A percentile compares a stretch with the other conserved stretches of the same genome.
phyloP scores from a whole-genome alignment of 331 rosid species.

The Ulmus americana region DNA sequence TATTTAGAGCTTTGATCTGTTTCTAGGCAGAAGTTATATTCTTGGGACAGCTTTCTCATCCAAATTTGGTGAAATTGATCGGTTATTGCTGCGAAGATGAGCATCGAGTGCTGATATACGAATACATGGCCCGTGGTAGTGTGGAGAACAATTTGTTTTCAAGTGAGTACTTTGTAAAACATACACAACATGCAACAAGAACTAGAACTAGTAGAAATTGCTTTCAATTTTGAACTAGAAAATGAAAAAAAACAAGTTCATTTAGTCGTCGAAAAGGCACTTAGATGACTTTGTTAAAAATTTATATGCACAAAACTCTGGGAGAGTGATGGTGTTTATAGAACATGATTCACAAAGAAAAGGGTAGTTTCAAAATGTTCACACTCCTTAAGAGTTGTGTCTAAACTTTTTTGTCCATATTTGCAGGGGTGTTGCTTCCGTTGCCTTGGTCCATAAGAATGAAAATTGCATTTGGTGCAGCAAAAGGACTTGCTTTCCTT shows the following conservation, averaged over 20 bases:
- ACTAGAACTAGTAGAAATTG: no score
- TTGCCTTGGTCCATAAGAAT: slow-evolving; percentile 93
- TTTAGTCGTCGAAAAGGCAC: no score
- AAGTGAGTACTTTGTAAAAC: slow-evolving; percentile 39
- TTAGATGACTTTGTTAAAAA: no score
- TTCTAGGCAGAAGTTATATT: slow-evolving; percentile 97
- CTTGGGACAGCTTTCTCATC: slow-evolving; percentile 98
- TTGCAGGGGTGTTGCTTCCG: slow-evolving; percentile 80
- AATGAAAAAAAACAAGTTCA: no score
- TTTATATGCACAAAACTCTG: neutral
- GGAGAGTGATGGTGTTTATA: neutral
- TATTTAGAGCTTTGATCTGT: slow-evolving; percentile 28
- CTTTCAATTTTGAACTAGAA: no score
- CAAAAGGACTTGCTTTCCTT: slow-evolving; percentile 96
- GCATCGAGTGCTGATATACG: slow-evolving; percentile 81
- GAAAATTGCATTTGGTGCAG: slow-evolving; percentile 96
- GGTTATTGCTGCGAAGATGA: slow-evolving; percentile 98
- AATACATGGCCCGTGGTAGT: slow-evolving; percentile 87
- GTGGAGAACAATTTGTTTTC: slow-evolving; percentile 92
- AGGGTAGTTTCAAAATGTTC: neutral
- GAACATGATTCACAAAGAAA: neutral
- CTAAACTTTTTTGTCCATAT: neutral
- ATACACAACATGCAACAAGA: no score
- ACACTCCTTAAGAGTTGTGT: no score
- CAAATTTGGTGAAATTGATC: slow-evolving; percentile 80